These are phyloP conservation scores for Phyllostachys edulis DNA, from an alignment of 176 grass and related monocot genomes.

Conservation along the genomic window DNA sequence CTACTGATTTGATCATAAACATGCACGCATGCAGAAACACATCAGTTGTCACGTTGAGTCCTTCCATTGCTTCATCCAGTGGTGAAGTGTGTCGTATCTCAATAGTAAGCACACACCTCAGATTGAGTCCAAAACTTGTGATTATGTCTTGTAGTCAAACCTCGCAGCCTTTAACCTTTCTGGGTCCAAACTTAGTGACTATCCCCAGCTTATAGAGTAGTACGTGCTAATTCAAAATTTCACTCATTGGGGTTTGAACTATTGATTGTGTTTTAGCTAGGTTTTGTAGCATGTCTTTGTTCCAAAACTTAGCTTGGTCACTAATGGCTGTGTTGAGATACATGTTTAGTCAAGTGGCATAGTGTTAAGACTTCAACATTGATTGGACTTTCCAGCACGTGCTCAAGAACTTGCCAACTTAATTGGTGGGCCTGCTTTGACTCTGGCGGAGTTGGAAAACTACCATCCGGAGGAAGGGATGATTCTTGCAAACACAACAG, in stretches of 20 bases:
- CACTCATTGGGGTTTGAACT: background rate
- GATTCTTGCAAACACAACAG: slow-evolving; percentile 99
- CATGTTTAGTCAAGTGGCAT: slow-evolving; percentile 14
- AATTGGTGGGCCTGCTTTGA: slow-evolving; percentile 84
- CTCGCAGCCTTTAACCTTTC: background rate
- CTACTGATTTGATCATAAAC: background rate
- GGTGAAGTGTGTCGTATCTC: background rate
- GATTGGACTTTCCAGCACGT: slow-evolving; percentile 52
- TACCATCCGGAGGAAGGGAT: slow-evolving; percentile 86
- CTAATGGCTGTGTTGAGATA: slow-evolving; percentile 1
- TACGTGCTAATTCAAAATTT: background rate
- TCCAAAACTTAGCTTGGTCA: background rate
- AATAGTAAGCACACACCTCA: slow-evolving; percentile 14
- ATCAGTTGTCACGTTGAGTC: background rate
- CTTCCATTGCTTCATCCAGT: background rate
- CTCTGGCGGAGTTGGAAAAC: slow-evolving; percentile 78
- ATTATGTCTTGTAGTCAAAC: slow-evolving; percentile 5
- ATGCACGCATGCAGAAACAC: background rate
- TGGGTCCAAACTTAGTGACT: background rate
- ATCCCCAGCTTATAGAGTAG: background rate
- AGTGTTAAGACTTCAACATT: background rate
- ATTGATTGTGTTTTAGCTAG: background rate
- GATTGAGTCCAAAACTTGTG: background rate
- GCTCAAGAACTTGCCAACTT: slow-evolving; percentile 82
- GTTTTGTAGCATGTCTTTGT: slow-evolving; percentile 13